These are phyloP conservation scores for Coemansia asiatica DNA, from an alignment of 192 early-diverging fungal genomes.

Conservation along the genomic window DNA sequence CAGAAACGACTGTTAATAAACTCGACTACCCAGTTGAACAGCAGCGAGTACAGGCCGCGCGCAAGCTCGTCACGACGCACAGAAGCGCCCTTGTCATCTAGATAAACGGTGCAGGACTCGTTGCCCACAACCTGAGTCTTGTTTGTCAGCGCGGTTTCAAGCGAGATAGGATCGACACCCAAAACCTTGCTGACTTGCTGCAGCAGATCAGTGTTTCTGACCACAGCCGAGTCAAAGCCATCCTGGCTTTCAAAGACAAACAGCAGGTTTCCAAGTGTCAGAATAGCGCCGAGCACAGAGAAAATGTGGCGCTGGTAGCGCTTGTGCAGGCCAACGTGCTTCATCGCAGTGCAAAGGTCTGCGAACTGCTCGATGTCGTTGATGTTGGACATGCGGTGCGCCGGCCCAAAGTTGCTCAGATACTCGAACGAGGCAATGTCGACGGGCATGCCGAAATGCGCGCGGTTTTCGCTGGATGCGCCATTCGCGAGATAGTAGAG, in stretches of 20 bases:
- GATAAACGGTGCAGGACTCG: slow-evolving; percentile 86
- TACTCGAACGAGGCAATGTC: slow-evolving; percentile 57
- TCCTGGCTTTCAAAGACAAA: slow-evolving; percentile 72
- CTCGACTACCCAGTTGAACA: slow-evolving; percentile 92
- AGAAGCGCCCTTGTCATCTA: slow-evolving; percentile 73
- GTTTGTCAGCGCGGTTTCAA: slow-evolving; percentile 79
- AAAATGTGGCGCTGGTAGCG: slow-evolving; percentile 80
- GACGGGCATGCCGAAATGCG: slow-evolving; percentile 56
- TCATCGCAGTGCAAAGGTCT: slow-evolving; percentile 63
- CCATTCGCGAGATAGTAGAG: slow-evolving; percentile 87
- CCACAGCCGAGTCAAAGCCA: slow-evolving; percentile 73
- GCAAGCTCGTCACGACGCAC: slow-evolving; percentile 82
- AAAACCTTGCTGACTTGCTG: slow-evolving; percentile 83
- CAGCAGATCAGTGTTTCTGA: slow-evolving; percentile 78
- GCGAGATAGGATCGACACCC: slow-evolving; percentile 73
- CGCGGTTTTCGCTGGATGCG: slow-evolving; percentile 73
- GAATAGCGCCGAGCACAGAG: slow-evolving; percentile 79
- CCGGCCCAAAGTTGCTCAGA: slow-evolving; percentile 44
- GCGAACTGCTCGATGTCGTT: slow-evolving; percentile 63
- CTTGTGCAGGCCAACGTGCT: slow-evolving; percentile 65
- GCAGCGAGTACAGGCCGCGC: slow-evolving; percentile 79
- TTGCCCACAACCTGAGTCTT: slow-evolving; percentile 78
- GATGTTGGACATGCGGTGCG: slow-evolving; percentile 76
- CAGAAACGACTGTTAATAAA: slow-evolving; percentile 86
- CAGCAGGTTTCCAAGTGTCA: slow-evolving; percentile 84